Base-by-base conservation (phyloP, 805 yeast species). In the Candida vaughaniae region DNA sequence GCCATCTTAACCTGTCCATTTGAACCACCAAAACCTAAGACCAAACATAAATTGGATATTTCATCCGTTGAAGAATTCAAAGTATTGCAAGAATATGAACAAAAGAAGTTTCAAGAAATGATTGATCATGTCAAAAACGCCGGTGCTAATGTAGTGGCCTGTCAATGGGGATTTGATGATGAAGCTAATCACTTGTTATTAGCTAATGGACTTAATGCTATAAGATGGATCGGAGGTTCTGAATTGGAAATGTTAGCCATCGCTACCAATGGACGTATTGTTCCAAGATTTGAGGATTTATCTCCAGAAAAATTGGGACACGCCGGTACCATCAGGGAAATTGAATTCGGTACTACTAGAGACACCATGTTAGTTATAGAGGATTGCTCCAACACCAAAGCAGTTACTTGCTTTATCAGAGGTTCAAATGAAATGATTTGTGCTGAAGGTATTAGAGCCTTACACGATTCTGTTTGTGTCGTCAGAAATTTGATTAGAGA, bases 121-220 rank as follows among this genome's bases (percentile, higher is more conserved):
- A 89, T 93, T 42, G 73, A 82, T 42, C 67, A 73, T 45, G 95
- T 93, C 38, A 90, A 93, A 65, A 77, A 75, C 17, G 75, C 95
- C 0, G 98, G 98, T 28, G 98, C 99, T 19, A 91, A 90, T 61
- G 78, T 91, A 38, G 99, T 91, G 35, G 91, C 95, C 26, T 93
- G 99, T 68, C 99, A 91, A 69, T 91, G 99, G 99, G 99, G 99
- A 12, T 93, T 91, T 54, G 99, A 91, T 62, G 99, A 91, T 62
- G 99, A 91, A 70, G 98, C 98, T 28, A 91, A 91, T 66, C 96
- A 93, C 64, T 67, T 93, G 58, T 73, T 93, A 42, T 71, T 90
- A 50, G 85, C 91, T 52, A 88, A 91, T 63, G 77, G 86, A 29
- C 75, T 93, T 46, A 95, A 96, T 25, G 98, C 98, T 16, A 93